Base-by-base conservation (phyloP, 2,329 filamentous ascomycete genomes). In the Sclerotinia glacialis region DNA sequence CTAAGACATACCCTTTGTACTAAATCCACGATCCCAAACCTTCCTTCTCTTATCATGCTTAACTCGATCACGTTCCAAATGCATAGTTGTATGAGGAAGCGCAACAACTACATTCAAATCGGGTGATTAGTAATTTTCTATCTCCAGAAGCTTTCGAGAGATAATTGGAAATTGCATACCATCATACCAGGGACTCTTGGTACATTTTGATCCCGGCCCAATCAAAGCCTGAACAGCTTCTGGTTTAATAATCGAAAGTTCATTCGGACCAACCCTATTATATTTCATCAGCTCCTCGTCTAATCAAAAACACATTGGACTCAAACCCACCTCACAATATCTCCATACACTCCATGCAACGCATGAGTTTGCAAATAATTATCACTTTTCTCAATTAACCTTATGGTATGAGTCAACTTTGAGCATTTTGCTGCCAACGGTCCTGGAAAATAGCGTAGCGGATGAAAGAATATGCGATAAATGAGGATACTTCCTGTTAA, bases 391-490 rank as follows among this genome's bases (percentile, higher is more conserved):
- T 31, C 31, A 5, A n/a, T 2, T 6, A 72, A 31, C 21, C 68
- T 56, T 1, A 58, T 50, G 0, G 69, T 46, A 53, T 72, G 72
- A 65, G 60, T 70, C 18, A 75, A 64, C 21, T 73, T 74, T 0
- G 68, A 67, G 1, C 74, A 46, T 28, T 69, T 71, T 7, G 70
- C 70, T 5, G 55, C 34, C 3, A 70, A 66, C 0, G 74, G 74
- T 3, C 74, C 74, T 11, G 74, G 72, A 34, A 76, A 76, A 14
- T 60, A 59, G 18, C 63, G 73, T 60, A 78, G 72, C 47, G 55
- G 75, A 72, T 61, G 74, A 75, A 73, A 80, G 78, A 86, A 80
- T 0, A 83, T 81, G 6, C 86, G 72, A 70, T 87, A 85, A 61
- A 82, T 80, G 34, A 86, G 76, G 76, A 86, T 82, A 12, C 83